phyloP scores from a whole-genome alignment of 768 basidiomycete species.

The Tylopilus intermedius region DNA sequence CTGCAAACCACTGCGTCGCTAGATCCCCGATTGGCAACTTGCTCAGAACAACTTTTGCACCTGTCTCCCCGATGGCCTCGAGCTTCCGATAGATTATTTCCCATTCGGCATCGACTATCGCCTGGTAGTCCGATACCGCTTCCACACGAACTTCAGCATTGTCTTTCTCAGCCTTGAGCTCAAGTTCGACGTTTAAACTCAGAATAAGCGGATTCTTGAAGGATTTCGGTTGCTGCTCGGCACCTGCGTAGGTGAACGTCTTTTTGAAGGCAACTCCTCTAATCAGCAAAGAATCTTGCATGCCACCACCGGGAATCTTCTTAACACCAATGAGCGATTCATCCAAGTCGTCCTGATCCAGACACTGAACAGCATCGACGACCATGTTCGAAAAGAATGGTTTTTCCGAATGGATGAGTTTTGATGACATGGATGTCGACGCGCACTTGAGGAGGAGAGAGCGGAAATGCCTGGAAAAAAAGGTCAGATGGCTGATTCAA shows the following conservation, averaged over 20 bases:
- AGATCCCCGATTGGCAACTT: constrained; percentile 98
- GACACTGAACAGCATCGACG: constrained; percentile 88
- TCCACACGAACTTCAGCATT: constrained; percentile 98
- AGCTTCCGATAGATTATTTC: constrained; percentile 98
- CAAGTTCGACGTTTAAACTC: constrained; percentile 95
- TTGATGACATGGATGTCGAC: constrained; percentile 99
- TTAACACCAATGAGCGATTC: constrained; percentile 96
- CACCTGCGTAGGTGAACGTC: constrained; percentile 98
- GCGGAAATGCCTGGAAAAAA: constrained; percentile 69
- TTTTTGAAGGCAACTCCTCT: constrained; percentile 97
- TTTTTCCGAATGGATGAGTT: constrained; percentile 97
- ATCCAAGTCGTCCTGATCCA: constrained; percentile 91
- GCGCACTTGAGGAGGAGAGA: constrained; percentile 95
- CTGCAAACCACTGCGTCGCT: constrained; percentile 99
- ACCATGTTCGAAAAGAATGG: constrained; percentile 99
- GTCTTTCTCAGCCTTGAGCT: constrained; percentile 98
- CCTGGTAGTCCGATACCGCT: constrained; percentile 95
- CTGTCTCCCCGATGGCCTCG: constrained; percentile 91
- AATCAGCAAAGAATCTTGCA: constrained; percentile 92
- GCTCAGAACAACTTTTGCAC: constrained; percentile 95
- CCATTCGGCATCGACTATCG: constrained; percentile 99
- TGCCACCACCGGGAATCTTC: constrained; percentile 95
- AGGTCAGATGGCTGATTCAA: constrained; percentile 4
- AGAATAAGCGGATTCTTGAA: constrained; percentile 87
- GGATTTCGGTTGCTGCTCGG: constrained; percentile 95